Evolutionary conservation across 352 stramenopile genomes (phyloP), one percentile per base, ranked within the genome.

Genomic region (Phytophthora fragariaefolia): DNA sequence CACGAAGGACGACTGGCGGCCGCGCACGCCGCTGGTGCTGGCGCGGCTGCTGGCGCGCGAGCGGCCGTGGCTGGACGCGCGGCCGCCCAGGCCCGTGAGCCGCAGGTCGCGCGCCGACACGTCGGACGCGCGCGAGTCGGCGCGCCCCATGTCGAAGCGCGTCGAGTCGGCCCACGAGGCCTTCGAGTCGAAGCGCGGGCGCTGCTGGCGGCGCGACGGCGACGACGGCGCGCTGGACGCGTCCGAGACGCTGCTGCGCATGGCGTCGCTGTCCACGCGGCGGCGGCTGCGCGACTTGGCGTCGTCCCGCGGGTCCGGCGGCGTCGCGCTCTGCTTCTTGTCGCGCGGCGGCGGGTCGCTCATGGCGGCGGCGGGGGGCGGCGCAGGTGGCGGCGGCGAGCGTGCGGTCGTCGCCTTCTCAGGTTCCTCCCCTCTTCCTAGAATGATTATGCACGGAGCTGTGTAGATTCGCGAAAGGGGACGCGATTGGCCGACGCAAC

Each of bases 111-210:
- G 73, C 12, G 83, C 77, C 13, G 84, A 92, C 48, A 96, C 64
- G 24, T 92, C 82, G 10, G 87, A 96, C 10, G 85, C 84, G 28
- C 86, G 85, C 48, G 85, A 94, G 66, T 96, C 87, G 6, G 80
- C 83, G 26, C 87, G 80, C 4, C 85, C 85, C 83, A 93, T 91
- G 69, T 96, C 87, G 43, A 96, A 93, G 23, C 87, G 83, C 66
- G 87, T 96, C 42, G 87, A 96, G 58, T 96, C 87, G 9, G 85
- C 85, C 84, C 85, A 96, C 45, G 87, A 96, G 18, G 82, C 87
- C 24, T 83, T 83, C 26, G 87, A 96, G 65, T 95, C 87, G 66
- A 95, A 95, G 20, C 87, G 76, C 53, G 83, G 85, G 1, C 87
- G 83, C 32, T 78, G 60, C 12, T 75, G 70, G 20, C 61, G 76